Evolutionary conservation across 441 rosid species (phyloP), one percentile per base, ranked within the genome.

Genomic region (Aleurites moluccanus): DNA sequence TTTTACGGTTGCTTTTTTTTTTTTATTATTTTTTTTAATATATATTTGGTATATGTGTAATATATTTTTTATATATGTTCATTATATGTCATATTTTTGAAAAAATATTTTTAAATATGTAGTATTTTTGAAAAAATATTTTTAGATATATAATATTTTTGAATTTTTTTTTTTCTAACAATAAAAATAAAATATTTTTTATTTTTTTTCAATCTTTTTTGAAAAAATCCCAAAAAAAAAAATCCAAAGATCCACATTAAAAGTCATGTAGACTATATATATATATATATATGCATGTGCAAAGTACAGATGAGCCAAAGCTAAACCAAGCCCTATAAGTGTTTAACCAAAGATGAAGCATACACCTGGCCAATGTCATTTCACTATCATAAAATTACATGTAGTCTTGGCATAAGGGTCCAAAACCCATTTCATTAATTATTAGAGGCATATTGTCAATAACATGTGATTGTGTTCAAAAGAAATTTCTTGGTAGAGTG

Each of bases 401-500:
- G 65, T 27, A 10, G 42, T 45, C 10, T 11, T 50, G 3, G 1
- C 53, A 23, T 10, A 28, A 55, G 0, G 50, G 25, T 70, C 65
- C 23, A 25, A 40, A 40, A 15, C 0, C 7, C 18, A 50, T n/a
- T 30, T 2, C 2, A 57, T n/a, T 40, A 70, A 38, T 23, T 13
- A 33, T 35, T 15, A 60, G 18, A 16, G n/a, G 6, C 23, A 28
- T 15, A 38, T 13, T 38, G 14, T 50, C 27, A 53, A 1, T 56
- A 64, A 38, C 30, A 44, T 45, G 67, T 56, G 38, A n/a, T 38
- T 15, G 3, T 64, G 2, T 77, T 35, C 21, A 8, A 16, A 42
- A 49, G 66, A 71, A 70, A 70, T 52, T 52, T 71, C 59, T 67
- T 1, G 49, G 65, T 64, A 42, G 63, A 21, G 15, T 21, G 47